Conservation (phyloP, 495 filamentous ascomycete genomes). For the Xylaria palmicola region DNA sequence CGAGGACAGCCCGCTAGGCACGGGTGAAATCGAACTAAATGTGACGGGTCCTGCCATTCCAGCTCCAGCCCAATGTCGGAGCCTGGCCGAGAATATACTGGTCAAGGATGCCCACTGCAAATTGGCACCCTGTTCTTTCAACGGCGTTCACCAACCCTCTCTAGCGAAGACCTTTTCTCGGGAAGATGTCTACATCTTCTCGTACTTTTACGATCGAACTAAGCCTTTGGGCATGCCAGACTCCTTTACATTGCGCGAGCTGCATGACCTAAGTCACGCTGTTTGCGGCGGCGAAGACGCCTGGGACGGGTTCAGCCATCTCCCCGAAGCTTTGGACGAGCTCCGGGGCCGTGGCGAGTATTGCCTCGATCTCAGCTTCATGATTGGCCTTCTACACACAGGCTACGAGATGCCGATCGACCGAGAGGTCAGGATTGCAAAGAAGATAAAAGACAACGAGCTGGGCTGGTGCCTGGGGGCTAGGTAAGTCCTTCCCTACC, state of each 20-base stretch:
- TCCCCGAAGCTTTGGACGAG: conserved; percentile 73
- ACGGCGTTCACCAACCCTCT: conserved; percentile 90
- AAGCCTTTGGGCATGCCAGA: conserved; percentile 92
- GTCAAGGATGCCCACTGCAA: conserved; percentile 81
- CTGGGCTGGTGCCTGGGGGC: conserved; percentile 97
- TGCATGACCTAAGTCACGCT: conserved; percentile 75
- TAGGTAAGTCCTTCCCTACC: conserved; percentile 58
- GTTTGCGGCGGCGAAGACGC: conserved; percentile 76
- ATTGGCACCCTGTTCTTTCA: conserved; percentile 92
- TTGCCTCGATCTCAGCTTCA: conserved; percentile 94
- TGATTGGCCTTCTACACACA: conserved; percentile 87
- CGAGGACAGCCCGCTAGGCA: conserved; percentile 60
- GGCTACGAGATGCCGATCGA: conserved; percentile 98
- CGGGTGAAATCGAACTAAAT: conserved; percentile 60
- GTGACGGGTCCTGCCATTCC: conserved; percentile 82
- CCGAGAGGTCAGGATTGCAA: conserved; percentile 93
- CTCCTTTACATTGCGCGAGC: conserved; percentile 83
- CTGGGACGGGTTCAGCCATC: conserved; percentile 75
- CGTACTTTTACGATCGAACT: conserved; percentile 95
- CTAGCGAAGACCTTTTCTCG: conserved; percentile 87
- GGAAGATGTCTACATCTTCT: conserved; percentile 95
- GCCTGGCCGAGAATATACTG: conserved; percentile 83
- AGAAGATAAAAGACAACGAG: conserved; percentile 97
- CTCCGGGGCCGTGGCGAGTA: conserved; percentile 78
- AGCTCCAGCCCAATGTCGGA: conserved; percentile 82